These are phyloP conservation scores for Geotrichum citri-aurantii DNA, from an alignment of 1,139 yeast species.

Conservation along the genomic window DNA sequence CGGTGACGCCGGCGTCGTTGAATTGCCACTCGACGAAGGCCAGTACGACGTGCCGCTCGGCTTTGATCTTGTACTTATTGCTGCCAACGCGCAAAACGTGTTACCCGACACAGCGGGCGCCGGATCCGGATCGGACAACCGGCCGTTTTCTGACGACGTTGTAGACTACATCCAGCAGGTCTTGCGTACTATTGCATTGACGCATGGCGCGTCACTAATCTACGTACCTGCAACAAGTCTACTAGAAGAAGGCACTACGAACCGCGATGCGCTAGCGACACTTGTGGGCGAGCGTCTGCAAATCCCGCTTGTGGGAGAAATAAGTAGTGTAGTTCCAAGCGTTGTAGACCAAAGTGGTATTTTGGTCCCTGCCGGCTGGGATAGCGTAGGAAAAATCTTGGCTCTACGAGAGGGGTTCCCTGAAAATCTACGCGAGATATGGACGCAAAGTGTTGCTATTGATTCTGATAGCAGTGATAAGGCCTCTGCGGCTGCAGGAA, in stretches of 20 bases:
- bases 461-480: not conserved
- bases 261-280: conserved; percentile 20
- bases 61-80: conserved; percentile 29
- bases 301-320: conserved; percentile 21
- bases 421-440: not conserved
- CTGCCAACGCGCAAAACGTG: conserved; percentile 23
- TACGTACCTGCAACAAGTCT: conserved; percentile 20
- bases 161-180: conserved; percentile 50
- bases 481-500: not conserved
- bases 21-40: conserved; percentile 33
- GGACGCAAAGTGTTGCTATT: not conserved
- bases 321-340: conserved; percentile 26
- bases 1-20: conserved; percentile 20
- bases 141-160: conserved; percentile 25
- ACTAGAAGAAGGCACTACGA: not conserved
- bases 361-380: conserved; percentile 43
- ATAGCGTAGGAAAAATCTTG: conserved; percentile 34
- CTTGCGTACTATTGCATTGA: conserved; percentile 46
- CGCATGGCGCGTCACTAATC: conserved; percentile 38
- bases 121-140: conserved; percentile 12
- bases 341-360: conserved; percentile 38
- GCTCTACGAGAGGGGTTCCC: conserved; percentile 31
- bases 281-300: conserved; percentile 26
- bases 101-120: not conserved
- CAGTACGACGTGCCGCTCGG: conserved; percentile 35